A percentile compares a stretch with the other conserved stretches of the same genome.
These are phyloP conservation scores for Pythium periplocum DNA, from an alignment of 352 stramenopile species.

Conservation along the genomic window DNA sequence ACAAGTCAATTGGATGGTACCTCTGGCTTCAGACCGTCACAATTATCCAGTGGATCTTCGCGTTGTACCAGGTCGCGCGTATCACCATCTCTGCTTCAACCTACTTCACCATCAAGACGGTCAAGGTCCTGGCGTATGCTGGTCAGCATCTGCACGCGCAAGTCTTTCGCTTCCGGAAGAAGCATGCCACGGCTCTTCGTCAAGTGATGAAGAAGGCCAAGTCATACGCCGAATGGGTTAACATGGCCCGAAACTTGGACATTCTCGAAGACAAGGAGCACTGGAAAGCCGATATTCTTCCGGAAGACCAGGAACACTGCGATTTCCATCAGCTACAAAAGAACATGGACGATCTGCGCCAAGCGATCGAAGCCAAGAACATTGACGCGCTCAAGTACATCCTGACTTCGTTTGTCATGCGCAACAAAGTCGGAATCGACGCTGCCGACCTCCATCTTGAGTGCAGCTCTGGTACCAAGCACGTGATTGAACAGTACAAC, in stretches of 20 bases:
- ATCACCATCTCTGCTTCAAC: slow-evolving; percentile 38
- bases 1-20: slow-evolving; percentile 37
- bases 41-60: slow-evolving; percentile 40
- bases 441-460: slow-evolving; percentile 44
- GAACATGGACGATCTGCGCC: slow-evolving; percentile 34
- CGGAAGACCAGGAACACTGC: slow-evolving; percentile 48
- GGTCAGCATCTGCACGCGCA: neutral
- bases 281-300: slow-evolving; percentile 43
- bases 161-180: slow-evolving; percentile 33
- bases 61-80: slow-evolving; percentile 43
- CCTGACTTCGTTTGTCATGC: slow-evolving; percentile 53
- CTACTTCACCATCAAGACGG: slow-evolving; percentile 34
- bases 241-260: slow-evolving; percentile 63
- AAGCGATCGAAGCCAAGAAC: slow-evolving; percentile 25
- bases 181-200: slow-evolving; percentile 46
- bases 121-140: slow-evolving; percentile 10
- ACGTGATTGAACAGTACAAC: slow-evolving; percentile 50
- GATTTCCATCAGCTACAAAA: slow-evolving; percentile 48
- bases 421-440: slow-evolving; percentile 60
- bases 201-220: slow-evolving; percentile 56
- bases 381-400: slow-evolving; percentile 55
- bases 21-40: slow-evolving; percentile 33
- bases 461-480: slow-evolving; percentile 59
- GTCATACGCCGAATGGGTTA: slow-evolving; percentile 48
- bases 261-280: slow-evolving; percentile 51